Evolutionary conservation across 768 basidiomycete species (phyloP), one percentile per base, ranked within the genome.

Genomic region (Panaeolus papilionaceus): DNA sequence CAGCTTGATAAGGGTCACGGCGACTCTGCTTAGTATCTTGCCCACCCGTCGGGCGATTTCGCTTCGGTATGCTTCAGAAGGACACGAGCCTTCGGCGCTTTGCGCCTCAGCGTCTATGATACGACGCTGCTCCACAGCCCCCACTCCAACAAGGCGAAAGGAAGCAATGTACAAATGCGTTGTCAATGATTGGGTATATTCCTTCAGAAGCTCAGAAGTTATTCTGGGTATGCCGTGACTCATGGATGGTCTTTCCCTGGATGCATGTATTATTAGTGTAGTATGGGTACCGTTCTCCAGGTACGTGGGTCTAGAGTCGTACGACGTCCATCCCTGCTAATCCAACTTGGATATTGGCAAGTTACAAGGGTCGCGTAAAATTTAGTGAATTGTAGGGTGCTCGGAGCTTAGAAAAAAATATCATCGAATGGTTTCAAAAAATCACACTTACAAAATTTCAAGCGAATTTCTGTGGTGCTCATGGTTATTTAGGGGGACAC

Each of bases 401-500:
- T 58, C 54, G 54, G 54, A 58, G 54, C 54, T 33, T 33, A 58
- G 54, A 9, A 37, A 9, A 28, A 58, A 28, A 28, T 37, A 58
- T 33, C 54, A 16, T 58, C 14, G 49, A 23, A 23, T 51, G 23
- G 23, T 51, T 28, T 28, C 33, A 11, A 58, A 37, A 58, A 58
- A 58, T 58, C 54, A 58, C 54, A 58, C 33, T 58, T 33, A 28
- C 12, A 33, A 58, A 58, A 58, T 58, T 58, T 58, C 54, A 58
- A 58, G 54, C 28, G 54, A 58, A 58, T 37, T 58, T 49, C 23
- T 49, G 9, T 7, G 54, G 33, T 28, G 54, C 54, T 28, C 26
- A 28, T 28, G 33, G 47, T 23, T 51, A 23, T 51, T 51, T 23
- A 28, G 33, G 26, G 51, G 20, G n/a, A 58, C 54, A 37, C 54